phyloP scores from a whole-genome alignment of 2,329 filamentous ascomycete species.

The Fusarium penzigii region DNA sequence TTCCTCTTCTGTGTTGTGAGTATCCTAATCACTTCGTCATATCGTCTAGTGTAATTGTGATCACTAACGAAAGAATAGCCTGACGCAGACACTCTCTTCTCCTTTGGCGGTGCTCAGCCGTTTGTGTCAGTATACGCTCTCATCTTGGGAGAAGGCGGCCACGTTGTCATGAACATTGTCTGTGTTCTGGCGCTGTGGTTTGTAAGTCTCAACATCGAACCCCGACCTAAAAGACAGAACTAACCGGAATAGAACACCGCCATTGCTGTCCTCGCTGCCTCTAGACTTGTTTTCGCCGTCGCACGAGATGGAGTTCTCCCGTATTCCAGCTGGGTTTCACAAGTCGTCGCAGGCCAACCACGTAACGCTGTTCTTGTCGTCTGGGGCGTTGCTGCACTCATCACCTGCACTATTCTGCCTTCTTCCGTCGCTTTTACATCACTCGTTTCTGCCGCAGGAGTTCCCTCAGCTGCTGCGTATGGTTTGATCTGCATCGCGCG shows the following conservation, averaged over 20 bases:
- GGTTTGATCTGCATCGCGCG: conserved; percentile 52
- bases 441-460: conserved; percentile 53
- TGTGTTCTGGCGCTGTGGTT: conserved; percentile 53
- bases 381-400: conserved; percentile 52
- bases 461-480: conserved; percentile 53
- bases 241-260: conserved; percentile 51
- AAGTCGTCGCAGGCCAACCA: conserved; percentile 56
- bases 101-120: conserved; percentile 55
- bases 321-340: conserved; percentile 58
- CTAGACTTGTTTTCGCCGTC: conserved; percentile 63
- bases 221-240: background rate
- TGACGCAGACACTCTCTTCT: conserved; percentile 52
- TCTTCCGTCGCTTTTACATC: conserved; percentile 56
- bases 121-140: conserved; percentile 60
- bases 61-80: conserved; percentile 39
- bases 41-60: too few species aligned
- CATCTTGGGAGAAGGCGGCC: conserved; percentile 55
- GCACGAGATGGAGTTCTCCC: conserved; percentile 62
- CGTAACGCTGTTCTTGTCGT: conserved; percentile 61
- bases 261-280: conserved; percentile 59
- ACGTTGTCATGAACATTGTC: conserved; percentile 63
- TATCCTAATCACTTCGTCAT: background rate
- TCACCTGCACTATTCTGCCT: conserved; percentile 61
- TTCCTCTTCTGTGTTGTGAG: conserved; percentile 59
- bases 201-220: conserved; percentile 35